Conservation (phyloP, 345 rosid genomes). For the Jatropha curcas region DNA sequence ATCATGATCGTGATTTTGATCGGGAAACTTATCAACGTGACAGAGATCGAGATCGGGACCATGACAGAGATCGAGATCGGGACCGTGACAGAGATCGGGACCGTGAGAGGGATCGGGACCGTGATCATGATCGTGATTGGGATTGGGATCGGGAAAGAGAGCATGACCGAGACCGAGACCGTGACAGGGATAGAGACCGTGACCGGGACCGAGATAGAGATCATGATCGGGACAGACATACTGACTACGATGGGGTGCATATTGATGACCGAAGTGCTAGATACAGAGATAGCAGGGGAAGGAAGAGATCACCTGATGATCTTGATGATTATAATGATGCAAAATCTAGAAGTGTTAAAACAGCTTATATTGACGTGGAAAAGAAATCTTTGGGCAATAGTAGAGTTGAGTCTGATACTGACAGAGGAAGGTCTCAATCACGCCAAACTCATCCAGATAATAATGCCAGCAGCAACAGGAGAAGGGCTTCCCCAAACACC, state of each 20-base stretch:
- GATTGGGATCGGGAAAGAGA: slow-evolving; percentile 48
- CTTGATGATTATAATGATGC: slow-evolving; percentile 52
- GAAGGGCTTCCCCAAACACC: slow-evolving; percentile 53
- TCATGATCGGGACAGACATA: slow-evolving; percentile 9
- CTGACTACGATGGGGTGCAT: slow-evolving; percentile 38
- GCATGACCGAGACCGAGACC: neutral
- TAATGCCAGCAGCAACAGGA: slow-evolving; percentile 34
- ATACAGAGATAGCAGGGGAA: slow-evolving; percentile 61
- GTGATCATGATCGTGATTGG: slow-evolving; percentile 22
- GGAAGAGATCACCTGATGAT: slow-evolving; percentile 73
- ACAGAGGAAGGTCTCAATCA: slow-evolving; percentile 62
- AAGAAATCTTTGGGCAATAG: slow-evolving; percentile 44
- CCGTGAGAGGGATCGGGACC: slow-evolving; percentile 22
- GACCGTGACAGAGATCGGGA: slow-evolving; percentile 45
- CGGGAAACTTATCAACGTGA: slow-evolving; percentile 19
- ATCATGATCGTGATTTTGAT: slow-evolving; percentile 31
- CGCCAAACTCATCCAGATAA: slow-evolving; percentile 52
- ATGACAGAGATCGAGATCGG: slow-evolving; percentile 27
- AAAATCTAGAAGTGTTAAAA: slow-evolving; percentile 42
- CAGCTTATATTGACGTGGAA: slow-evolving; percentile 43
- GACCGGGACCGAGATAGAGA: slow-evolving; percentile 15
- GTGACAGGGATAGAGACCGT: neutral
- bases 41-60: slow-evolving; percentile 29
- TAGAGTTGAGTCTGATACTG: slow-evolving; percentile 63
- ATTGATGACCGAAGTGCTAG: slow-evolving; percentile 57